A percentile compares a stretch with the other conserved stretches of the same genome.
Conservation (phyloP, 1,139 yeast species). For the Nakaseomyces nivariensis region DNA sequence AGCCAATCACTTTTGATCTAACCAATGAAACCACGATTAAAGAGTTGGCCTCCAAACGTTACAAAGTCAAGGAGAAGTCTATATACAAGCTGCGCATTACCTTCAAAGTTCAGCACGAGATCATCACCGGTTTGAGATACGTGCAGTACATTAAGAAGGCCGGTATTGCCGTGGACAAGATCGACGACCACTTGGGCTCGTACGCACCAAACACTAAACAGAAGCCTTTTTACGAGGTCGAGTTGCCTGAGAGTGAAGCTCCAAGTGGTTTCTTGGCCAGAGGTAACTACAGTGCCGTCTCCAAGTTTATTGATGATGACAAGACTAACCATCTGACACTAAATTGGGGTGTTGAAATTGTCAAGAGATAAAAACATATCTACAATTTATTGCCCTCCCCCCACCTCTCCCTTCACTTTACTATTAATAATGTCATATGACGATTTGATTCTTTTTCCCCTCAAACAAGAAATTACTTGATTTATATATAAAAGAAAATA, state of each 20-base stretch:
- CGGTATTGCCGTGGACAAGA: conserved; percentile 77
- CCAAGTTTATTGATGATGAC: conserved; percentile 86
- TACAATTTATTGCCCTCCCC: too few relatives aligned
- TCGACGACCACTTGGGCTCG: conserved; percentile 83
- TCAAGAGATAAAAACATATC: conserved; percentile 28
- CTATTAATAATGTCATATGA: too few relatives aligned
- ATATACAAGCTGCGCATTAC: conserved; percentile 62
- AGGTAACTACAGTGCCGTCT: conserved; percentile 71
- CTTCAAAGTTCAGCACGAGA: conserved; percentile 83
- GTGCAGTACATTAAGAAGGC: conserved; percentile 77
- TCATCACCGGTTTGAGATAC: conserved; percentile 82
- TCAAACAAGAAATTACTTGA: too few relatives aligned
- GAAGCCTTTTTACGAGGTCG: conserved; percentile 71
- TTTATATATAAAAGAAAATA: too few relatives aligned
- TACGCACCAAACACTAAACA: conserved; percentile 83
- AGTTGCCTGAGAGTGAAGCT: conserved; percentile 79
- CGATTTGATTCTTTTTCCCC: too few relatives aligned
- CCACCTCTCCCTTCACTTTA: too few relatives aligned
- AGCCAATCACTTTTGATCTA: conserved; percentile 54
- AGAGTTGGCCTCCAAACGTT: conserved; percentile 33
- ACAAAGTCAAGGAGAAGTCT: conserved; percentile 69
- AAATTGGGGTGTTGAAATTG: conserved; percentile 82
- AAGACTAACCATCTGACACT: conserved; percentile 60
- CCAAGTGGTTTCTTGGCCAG: conserved; percentile 86
- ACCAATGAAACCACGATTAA: conserved; percentile 44